Evolutionary conservation across 805 yeast species (phyloP), one percentile per base, ranked within the genome.

Genomic region (Wickerhamomyces canadensis): DNA sequence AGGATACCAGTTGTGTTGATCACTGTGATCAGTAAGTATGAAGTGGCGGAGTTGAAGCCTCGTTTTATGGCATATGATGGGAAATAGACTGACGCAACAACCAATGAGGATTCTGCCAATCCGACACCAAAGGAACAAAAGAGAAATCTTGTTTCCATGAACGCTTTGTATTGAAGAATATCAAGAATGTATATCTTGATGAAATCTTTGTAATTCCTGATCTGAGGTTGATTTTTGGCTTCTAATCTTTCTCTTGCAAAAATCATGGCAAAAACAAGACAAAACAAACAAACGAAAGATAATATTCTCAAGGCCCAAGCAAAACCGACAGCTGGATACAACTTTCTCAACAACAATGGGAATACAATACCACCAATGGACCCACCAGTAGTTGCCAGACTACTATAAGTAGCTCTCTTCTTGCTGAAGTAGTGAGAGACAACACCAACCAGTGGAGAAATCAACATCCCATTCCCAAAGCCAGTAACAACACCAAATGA

Each of bases 341-440:
- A 53, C 23, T 63, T 60, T 43, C 75, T 66, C 43, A 78, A 62
- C 57, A 76, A 65, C 35, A 75, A 56, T 4, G 83, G 80, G 58
- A 78, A 70, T 10, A 68, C 47, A 38, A 74, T 61, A 29, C 81
- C 82, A 17, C 81, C 82, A 15, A 76, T 37, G 4, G 78, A 71
- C 2, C 80, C 80, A 15, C 80, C 80, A 38, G 67, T 61, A 3
- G 74, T 68, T 0, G 77, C 74, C 1, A 68, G 41, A 17, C 76
- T 71, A 12, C 68, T 61, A 1, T 79, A 81, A 41, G 68, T 63
- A 1, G 81, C 88, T 48, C 88, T 64, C 47, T 67, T 78, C 24
- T 57, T 60, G 27, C 65, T 59, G 54, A 81, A 82, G 80, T 84
- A 82, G 42, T 82, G 85, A 19, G 79, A 74, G 1, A 80, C 67